Evolutionary conservation across 2,329 filamentous ascomycete species (phyloP), one percentile per base, ranked within the genome.

Genomic region (Cladosporium sp.): DNA sequence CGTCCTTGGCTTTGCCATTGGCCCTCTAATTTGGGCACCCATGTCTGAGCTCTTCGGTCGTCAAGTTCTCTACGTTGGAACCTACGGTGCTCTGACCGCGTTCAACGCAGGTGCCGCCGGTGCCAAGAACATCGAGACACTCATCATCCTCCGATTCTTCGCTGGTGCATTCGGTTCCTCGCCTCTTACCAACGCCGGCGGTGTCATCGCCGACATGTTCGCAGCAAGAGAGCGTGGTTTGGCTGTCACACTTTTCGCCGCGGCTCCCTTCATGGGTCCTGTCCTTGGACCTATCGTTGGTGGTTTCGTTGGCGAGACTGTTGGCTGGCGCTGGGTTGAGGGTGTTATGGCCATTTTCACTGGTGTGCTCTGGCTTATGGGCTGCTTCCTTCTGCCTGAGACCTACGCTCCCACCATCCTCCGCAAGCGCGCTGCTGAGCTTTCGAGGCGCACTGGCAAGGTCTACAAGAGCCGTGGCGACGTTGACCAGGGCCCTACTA

Each of bases 241-340:
- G 49, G 89, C 88, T 0, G 84, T 88, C 68, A 84, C 85, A 21
- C 73, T 90, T 32, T 92, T 91, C 71, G 86, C 88, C 5, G 82
- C 86, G 18, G 87, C 88, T 8, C 89, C 89, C 0, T 90, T 90
- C 74, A 79, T 91, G 64, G 89, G 89, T 1, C 88, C 89, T 0
- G 84, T 78, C 63, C 85, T 76, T 1, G 86, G 88, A 0, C 89
- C 89, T 1, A 86, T 91, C 56, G 83, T 84, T 1, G 87, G 87
- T 67, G 88, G 88, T 6, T 92, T 91, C 73, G 79, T 90, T 0
- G 85, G 86, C 23, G 80, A 88, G 72, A 81, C 82, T 1, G 81
- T 82, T 3, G 88, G 88, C 51, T 91, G 89, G 89, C 82, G 86
- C 68, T 91, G 89, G 89, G 84, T 91, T 30, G 81, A 86, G 76